Base-by-base conservation (phyloP, 2,329 filamentous ascomycete genomes). In the Aspergillus clavatus region DNA sequence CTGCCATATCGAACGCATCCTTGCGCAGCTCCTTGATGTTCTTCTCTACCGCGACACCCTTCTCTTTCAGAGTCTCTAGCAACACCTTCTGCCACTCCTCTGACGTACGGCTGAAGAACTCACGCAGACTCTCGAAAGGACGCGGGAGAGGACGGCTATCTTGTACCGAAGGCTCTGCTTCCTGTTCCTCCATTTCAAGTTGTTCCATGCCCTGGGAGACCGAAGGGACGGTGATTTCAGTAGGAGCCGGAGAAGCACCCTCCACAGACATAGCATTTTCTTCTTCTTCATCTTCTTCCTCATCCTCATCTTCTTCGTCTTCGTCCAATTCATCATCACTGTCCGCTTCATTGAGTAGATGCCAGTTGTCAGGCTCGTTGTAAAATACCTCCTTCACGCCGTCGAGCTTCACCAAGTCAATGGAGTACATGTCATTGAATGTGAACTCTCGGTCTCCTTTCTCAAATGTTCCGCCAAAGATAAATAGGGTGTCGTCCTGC, bases 391-490 rank as follows among this genome's bases (percentile, higher is more conserved):
- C 86, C 64, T 89, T 91, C 53, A 93, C 91, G 3, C 93, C 93
- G 56, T 97, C 89, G 49, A 98, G 77, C 68, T 95, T 96, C 48
- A 86, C 90, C n/a, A 98, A 75, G 60, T 98, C 89, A 48, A 97
- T 83, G 2, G 89, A 84, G 69, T 94, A 94, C 68, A 98, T 76
- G 59, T 98, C 93, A 57, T 96, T 90, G 67, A 97, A 95, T 0
- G 90, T 97, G 60, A 87, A 95, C 67, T 98, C 93, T 18, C 88
- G 80, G 59, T 98, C 93, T 14, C 88, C 91, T 63, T 95, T 93
- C 63, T 98, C 93, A 59, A 86, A 96, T 0, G 91, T 98, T 14
- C 93, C 93, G 23, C 93, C 90, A 60, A 94, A 97, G 43, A 97
- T 88, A 69, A 91, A 98, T 1, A 97, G 76, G 7, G 87, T 82